phyloP scores from a whole-genome alignment of 2,329 filamentous ascomycete species.

The Mollisiaceae sp. region DNA sequence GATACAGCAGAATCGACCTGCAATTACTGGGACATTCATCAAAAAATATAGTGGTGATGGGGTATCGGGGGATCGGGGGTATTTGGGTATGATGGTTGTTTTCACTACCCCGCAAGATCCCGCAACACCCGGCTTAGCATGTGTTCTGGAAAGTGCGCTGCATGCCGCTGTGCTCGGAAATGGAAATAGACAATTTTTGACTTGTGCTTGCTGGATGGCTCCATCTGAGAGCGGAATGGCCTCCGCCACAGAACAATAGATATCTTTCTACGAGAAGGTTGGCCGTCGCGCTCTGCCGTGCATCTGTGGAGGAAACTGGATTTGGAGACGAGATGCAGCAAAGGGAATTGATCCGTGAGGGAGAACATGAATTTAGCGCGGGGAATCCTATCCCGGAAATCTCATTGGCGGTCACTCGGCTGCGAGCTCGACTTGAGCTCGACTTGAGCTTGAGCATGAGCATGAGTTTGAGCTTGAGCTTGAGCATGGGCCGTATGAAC shows the following conservation, averaged over 20 bases:
- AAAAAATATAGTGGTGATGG: neutral
- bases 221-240: neutral
- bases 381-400: neutral
- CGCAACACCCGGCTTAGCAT: neutral
- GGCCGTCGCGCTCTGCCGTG: neutral
- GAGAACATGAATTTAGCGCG: neutral
- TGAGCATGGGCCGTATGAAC: neutral
- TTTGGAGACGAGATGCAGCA: neutral
- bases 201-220: neutral
- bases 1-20: neutral
- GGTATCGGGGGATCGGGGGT: too few species aligned
- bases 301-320: neutral
- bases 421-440: neutral
- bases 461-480: too few species aligned
- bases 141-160: constrained; percentile 3
- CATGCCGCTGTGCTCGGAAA: neutral
- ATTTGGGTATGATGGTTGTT: neutral
- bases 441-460: neutral
- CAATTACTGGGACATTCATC: neutral
- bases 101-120: neutral
- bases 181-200: neutral
- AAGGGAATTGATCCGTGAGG: neutral
- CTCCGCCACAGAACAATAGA: neutral
- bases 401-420: neutral
- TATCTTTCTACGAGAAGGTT: neutral